These are phyloP conservation scores for Pichia sp. DNA, from an alignment of 1,139 yeast genomes.

Conservation along the genomic window DNA sequence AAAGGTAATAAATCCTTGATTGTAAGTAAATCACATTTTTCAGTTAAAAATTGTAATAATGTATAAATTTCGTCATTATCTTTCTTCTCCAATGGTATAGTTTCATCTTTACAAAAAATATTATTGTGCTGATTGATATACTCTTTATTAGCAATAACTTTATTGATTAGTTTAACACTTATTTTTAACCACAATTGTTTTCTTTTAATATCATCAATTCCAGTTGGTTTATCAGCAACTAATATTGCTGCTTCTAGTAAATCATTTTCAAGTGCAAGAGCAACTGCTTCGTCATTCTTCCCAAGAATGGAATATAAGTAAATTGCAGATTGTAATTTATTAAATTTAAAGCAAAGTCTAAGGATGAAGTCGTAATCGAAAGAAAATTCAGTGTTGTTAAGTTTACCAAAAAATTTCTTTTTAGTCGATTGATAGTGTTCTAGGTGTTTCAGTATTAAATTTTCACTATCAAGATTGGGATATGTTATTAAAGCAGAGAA, in stretches of 20 bases:
- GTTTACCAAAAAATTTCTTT: slow-evolving; percentile 11
- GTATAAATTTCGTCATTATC: slow-evolving; percentile 18
- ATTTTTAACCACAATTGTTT: slow-evolving; percentile 72
- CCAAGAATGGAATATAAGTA: slow-evolving; percentile 61
- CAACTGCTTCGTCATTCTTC: slow-evolving; percentile 75
- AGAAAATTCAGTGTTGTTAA: slow-evolving; percentile 22
- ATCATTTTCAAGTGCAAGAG: slow-evolving; percentile 59
- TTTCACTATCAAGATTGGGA: slow-evolving; percentile 37
- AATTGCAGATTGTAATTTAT: slow-evolving; percentile 60
- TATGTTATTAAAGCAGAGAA: slow-evolving; percentile 66
- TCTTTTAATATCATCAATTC: slow-evolving; percentile 36
- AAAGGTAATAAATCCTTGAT: slow-evolving; percentile 80
- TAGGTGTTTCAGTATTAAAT: slow-evolving; percentile 41
- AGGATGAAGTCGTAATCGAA: slow-evolving; percentile 71
- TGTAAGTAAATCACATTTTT: slow-evolving; percentile 51
- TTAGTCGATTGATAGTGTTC: slow-evolving; percentile 30
- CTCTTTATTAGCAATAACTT: slow-evolving; percentile 26
- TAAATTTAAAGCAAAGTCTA: slow-evolving; percentile 60
- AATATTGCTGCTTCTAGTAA: slow-evolving; percentile 55
- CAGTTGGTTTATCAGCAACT: slow-evolving; percentile 48
- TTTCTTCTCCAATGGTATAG: no score
- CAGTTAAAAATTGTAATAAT: slow-evolving; percentile 39
- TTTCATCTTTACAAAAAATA: slow-evolving; percentile 13
- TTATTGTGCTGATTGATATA: slow-evolving; percentile 22
- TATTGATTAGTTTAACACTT: slow-evolving; percentile 51